A percentile compares a stretch with the other conserved stretches of the same genome.
phyloP scores from a whole-genome alignment of 1,139 yeast genomes.

The Debaryomyces robertsiae region DNA sequence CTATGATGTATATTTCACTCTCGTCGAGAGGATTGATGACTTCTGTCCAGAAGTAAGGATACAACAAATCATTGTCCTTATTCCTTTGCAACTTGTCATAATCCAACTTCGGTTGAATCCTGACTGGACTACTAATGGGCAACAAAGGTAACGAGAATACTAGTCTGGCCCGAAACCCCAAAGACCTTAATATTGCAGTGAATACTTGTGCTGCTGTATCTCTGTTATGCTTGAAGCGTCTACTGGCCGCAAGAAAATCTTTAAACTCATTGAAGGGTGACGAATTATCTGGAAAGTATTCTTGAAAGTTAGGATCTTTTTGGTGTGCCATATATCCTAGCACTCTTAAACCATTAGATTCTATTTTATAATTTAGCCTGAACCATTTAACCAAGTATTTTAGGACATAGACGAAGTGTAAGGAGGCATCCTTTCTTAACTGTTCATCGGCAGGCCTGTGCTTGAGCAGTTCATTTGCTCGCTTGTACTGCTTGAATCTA shows the following conservation, averaged over 20 bases:
- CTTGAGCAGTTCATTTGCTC: constrained; percentile 11
- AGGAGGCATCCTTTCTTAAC: constrained; percentile 20
- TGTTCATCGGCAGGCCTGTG: constrained; percentile 1
- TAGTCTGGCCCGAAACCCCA: constrained; percentile 38
- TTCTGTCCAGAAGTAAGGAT: constrained; percentile 47
- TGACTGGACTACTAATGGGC: constrained; percentile 18
- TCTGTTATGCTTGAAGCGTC: constrained; percentile 35
- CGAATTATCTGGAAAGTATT: constrained; percentile 27
- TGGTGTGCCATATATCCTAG: constrained; percentile 32
- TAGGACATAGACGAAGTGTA: constrained; percentile 32
- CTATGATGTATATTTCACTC: constrained; percentile 31
- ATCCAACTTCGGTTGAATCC: constrained; percentile 30
- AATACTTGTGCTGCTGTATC: constrained; percentile 43
- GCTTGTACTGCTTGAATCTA: constrained; percentile 23
- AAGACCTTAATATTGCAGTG: constrained; percentile 32
- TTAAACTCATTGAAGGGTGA: constrained; percentile 17
- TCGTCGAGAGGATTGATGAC: constrained; percentile 35
- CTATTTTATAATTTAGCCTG: constrained; percentile 35
- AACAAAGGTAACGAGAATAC: constrained; percentile 40
- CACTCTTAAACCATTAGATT: constrained; percentile 38
- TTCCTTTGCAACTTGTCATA: constrained; percentile 24
- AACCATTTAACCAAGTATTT: constrained; percentile 44
- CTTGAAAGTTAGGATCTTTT: constrained; percentile 7
- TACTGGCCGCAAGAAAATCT: constrained; percentile 23
- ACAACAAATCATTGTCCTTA: constrained; percentile 38